Percentiles rank a stretch among this genome's conserved stretches.
These are phyloP conservation scores for Ogataea pignaliae DNA, from an alignment of 805 yeast genomes.

Conservation along the genomic window DNA sequence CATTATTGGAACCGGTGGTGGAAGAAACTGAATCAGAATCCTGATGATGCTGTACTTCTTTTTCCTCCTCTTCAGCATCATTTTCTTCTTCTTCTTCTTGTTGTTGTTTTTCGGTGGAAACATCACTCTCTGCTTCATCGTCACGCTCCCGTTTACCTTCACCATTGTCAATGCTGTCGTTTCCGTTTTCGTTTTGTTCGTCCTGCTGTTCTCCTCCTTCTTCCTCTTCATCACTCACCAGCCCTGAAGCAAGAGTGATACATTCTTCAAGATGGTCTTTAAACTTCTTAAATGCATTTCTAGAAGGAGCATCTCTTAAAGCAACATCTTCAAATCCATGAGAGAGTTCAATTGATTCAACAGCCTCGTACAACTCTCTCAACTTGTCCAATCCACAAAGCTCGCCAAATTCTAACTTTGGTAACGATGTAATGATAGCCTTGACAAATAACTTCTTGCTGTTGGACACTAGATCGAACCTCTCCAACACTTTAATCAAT, in stretches of 20 bases:
- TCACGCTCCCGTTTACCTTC: neutral
- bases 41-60: slow-evolving; percentile 1
- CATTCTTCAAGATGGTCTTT: slow-evolving; percentile 25
- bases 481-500: slow-evolving; percentile 45
- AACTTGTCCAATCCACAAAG: slow-evolving; percentile 16
- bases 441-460: slow-evolving; percentile 46
- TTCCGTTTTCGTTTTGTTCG: slow-evolving; percentile 4
- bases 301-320: slow-evolving; percentile 21
- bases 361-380: slow-evolving; percentile 17
- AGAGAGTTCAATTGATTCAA: slow-evolving; percentile 21
- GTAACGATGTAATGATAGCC: slow-evolving; percentile 46
- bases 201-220: slow-evolving; percentile 3
- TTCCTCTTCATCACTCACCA: slow-evolving; percentile 6
- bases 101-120: neutral
- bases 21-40: neutral
- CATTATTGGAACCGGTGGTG: too few species aligned
- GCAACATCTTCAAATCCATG: slow-evolving; percentile 24
- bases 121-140: neutral
- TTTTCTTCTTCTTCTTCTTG: slow-evolving; percentile 1
- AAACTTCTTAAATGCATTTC: slow-evolving; percentile 22
- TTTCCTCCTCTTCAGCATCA: slow-evolving; percentile 3
- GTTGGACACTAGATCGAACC: slow-evolving; percentile 45
- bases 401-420: slow-evolving; percentile 42
- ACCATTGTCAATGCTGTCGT: too few species aligned
- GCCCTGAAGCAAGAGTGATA: slow-evolving; percentile 14